Evolutionary conservation across 1,284 basidiomycete genomes (phyloP), one percentile per base, ranked within the genome.

Genomic region (Mycosarcoma mackinlayi): DNA sequence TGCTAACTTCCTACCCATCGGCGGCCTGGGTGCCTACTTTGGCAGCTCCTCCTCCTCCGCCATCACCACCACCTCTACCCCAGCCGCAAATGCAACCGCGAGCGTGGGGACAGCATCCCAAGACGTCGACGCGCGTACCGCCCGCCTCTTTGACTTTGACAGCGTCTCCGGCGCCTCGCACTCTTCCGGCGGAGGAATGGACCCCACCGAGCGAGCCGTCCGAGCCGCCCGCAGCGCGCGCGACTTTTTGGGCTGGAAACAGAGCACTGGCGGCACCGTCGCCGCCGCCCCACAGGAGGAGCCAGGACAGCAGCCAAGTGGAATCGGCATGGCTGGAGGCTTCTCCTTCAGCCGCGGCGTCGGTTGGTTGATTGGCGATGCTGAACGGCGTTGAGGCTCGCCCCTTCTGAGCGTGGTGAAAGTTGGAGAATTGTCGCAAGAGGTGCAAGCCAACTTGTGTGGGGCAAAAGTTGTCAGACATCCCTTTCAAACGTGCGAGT

Each of bases 211-310:
- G 18, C 39, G 62, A 23, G 69, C 69, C 7, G 56, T 66, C 3
- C 27, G 71, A 6, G 73, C 73, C 1, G 73, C 73, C 0, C 37
- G 73, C 0, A 72, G 72, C 13, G 74, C 74, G 1, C 40, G 68
- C 9, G 60, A 66, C 31, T 74, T 72, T n/a, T 19, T 76, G 10
- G 61, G 73, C 8, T 73, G 73, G 67, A 70, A 70, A 13, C 10
- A 31, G 3, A n/a, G 13, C 4, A 16, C 7, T 18, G 34, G 7
- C 19, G 34, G 21, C 16, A 37, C 13, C 9, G 33, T 19, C 23
- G 24, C 24, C 11, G 3, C 28, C n/a, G n/a, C n/a, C n/a, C n/a
- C n/a, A n/a, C n/a, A n/a, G 24, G 25, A n/a, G 27, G 19, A 19
- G 46, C 31, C 28, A 28, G n/a, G 24, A 28, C n/a, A 35, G 31